Conservation (phyloP, 1,284 basidiomycete species). For the Ganoderma sp. region DNA sequence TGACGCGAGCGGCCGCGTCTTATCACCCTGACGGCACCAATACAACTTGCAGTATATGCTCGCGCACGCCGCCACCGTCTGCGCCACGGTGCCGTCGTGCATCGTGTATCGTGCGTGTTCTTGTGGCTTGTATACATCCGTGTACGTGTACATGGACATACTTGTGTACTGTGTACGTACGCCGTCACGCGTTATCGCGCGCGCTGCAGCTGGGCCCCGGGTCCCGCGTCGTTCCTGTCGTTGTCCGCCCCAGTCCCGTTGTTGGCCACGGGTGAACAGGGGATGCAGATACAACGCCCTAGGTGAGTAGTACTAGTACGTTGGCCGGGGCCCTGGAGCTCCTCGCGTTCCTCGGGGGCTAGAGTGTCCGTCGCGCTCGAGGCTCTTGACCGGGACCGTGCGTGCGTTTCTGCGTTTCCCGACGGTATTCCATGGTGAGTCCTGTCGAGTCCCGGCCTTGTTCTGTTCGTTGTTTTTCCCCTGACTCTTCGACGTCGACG, state of each 20-base stretch:
- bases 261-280: too few species aligned
- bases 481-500: too few species aligned
- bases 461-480: not conserved
- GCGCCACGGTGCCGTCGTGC: not conserved
- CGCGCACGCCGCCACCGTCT: not conserved
- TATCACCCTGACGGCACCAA: not conserved
- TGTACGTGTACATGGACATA: not conserved
- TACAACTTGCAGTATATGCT: too few species aligned
- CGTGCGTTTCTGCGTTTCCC: not conserved
- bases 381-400: not conserved
- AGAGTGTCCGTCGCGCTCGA: not conserved
- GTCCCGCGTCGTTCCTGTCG: too few species aligned
- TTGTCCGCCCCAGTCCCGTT: too few species aligned
- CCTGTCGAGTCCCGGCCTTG: not conserved
- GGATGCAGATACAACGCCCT: too few species aligned
- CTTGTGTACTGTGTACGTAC: not conserved
- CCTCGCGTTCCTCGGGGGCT: not conserved
- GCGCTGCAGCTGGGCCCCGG: not conserved
- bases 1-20: conserved; percentile 21
- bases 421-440: not conserved
- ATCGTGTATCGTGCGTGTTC: too few species aligned
- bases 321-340: not conserved
- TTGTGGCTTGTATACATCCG: not conserved
- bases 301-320: too few species aligned
- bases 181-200: not conserved